Evolutionary conservation across 1,284 basidiomycete species (phyloP), one percentile per base, ranked within the genome.

Genomic region (Microbotryomycetes sp.): DNA sequence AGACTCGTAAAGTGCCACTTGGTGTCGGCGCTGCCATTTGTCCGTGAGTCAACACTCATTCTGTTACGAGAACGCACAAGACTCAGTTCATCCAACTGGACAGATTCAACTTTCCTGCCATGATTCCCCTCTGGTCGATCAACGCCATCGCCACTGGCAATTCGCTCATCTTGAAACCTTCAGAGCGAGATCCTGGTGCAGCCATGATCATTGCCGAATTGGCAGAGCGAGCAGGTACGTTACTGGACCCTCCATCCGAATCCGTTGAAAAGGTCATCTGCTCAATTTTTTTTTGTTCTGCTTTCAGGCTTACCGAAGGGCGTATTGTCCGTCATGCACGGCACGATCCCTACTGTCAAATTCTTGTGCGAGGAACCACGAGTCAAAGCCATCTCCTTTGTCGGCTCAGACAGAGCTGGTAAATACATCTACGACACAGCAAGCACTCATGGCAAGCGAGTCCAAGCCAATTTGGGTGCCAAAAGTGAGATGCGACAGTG

Each of bases 181-280:
- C 91, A 2, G 94, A 97, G 77, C 85, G 94, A 30, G 93, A 96
- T 74, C 94, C 94, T 23, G 93, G 92, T 63, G 94, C 94, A 9
- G 87, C 91, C 19, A 93, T 96, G 88, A 94, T 98, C 68, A 92
- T 98, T 70, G 91, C 92, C 47, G 93, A 97, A 76, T 82, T 97
- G 6, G 92, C 89, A 73, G 83, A 89, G 75, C 84, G 84, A 63
- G 92, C 93, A 77, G 88, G 79, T 61, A 61, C 73, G 70, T 56
- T 4, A 29, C 15, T 15, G n/a, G n/a, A n/a, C n/a, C 76, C 70
- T 56, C 19, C 19, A 22, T 28, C 46, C 23, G 26, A 28, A 2
- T 14, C 19, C 22, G 19, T 4, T 30, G 9, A 1, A 4, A 47
- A 12, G 7, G 7, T 29, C 36, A 29, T 5, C 14, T 32, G 3